Percentiles rank a stretch among this genome's conserved stretches.
These are phyloP conservation scores for Torrubiellomyces zombiae DNA, from an alignment of 2,329 filamentous ascomycete species.

Conservation along the genomic window DNA sequence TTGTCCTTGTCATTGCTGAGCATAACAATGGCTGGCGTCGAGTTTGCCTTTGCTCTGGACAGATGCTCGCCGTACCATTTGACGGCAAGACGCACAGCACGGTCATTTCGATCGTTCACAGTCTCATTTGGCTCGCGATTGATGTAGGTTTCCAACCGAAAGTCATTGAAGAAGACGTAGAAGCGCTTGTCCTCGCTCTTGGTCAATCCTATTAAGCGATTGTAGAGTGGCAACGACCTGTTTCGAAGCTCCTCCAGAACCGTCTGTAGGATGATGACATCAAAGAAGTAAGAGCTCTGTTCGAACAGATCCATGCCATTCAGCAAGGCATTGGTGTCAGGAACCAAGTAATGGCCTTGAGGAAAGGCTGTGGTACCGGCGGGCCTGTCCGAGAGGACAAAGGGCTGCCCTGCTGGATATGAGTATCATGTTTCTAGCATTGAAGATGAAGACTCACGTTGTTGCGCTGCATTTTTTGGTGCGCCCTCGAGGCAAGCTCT, in stretches of 20 bases:
- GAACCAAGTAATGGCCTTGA: conserved; percentile 82
- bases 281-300: conserved; percentile 77
- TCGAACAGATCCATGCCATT: conserved; percentile 97
- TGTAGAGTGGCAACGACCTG: conserved; percentile 84
- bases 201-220: conserved; percentile 74
- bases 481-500: conserved; percentile 55
- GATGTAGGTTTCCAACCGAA: conserved; percentile 81
- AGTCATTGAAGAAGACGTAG: conserved; percentile 99
- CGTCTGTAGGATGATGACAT: conserved; percentile 92
- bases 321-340: conserved; percentile 89
- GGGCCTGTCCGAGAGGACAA: conserved; percentile 78
- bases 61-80: conserved; percentile 85
- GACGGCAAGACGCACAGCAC: conserved; percentile 71
- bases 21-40: conserved; percentile 69
- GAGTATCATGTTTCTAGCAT: conserved; percentile 1
- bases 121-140: conserved; percentile 58
- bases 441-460: conserved; percentile 37
- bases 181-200: conserved; percentile 95
- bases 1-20: conserved; percentile 87
- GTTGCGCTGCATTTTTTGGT: conserved; percentile 62
- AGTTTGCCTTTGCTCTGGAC: conserved; percentile 40
- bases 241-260: conserved; percentile 94
- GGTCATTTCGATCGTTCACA: conserved; percentile 94
- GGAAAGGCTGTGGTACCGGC: conserved; percentile 69
- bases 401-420: conserved; percentile 46